These are phyloP conservation scores for Binderoboletus segoi DNA, from an alignment of 1,284 basidiomycete species.

Conservation along the genomic window DNA sequence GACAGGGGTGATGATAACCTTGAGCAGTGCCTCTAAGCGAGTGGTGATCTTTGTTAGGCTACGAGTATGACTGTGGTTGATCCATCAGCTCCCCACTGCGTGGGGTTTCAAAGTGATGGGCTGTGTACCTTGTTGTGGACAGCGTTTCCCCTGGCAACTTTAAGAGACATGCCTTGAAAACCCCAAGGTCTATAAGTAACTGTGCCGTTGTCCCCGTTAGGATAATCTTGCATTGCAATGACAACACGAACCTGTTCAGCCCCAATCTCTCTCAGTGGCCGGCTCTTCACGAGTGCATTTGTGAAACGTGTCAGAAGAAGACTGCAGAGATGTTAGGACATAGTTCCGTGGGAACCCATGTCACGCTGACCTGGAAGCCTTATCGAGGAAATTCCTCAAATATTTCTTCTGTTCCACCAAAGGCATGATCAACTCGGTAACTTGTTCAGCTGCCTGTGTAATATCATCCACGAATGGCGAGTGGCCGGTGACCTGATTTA, in stretches of 20 bases:
- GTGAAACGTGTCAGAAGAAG: conserved; percentile 85
- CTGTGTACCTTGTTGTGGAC: conserved; percentile 54
- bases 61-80: conserved; percentile 68
- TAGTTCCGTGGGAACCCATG: background rate
- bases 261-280: conserved; percentile 87
- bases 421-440: conserved; percentile 67
- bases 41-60: conserved; percentile 80
- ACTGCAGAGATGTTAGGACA: conserved; percentile 43
- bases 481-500: conserved; percentile 83
- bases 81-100: conserved; percentile 14
- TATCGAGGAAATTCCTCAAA: conserved; percentile 88
- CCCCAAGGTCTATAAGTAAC: conserved; percentile 91
- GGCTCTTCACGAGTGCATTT: conserved; percentile 81
- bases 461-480: conserved; percentile 82
- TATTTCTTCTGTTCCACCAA: conserved; percentile 93
- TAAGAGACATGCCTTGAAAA: conserved; percentile 80
- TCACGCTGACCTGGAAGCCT: conserved; percentile 73
- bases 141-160: conserved; percentile 78
- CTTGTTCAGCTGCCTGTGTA: conserved; percentile 62
- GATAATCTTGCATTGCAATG: conserved; percentile 1
- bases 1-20: conserved; percentile 90
- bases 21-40: conserved; percentile 86
- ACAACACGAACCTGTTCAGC: conserved; percentile 78
- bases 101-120: conserved; percentile 1
- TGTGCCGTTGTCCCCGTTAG: conserved; percentile 38